These are phyloP conservation scores for Prunus fruticosa DNA, from an alignment of 306 rosid species.

Conservation along the genomic window DNA sequence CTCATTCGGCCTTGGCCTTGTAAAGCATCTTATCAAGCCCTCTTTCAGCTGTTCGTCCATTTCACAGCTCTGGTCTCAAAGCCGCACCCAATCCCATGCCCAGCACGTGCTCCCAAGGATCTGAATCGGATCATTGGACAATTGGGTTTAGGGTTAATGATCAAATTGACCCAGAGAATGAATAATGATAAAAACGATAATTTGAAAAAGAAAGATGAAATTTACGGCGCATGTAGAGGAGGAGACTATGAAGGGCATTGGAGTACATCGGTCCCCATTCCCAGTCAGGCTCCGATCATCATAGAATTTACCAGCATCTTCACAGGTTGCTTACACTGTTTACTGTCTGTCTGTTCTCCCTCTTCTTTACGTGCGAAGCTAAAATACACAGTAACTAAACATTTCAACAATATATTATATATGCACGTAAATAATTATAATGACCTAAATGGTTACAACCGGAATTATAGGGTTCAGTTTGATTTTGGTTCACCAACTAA, in stretches of 20 bases:
- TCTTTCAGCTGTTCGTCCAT: constrained; percentile 68
- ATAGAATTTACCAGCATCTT: constrained; percentile 71
- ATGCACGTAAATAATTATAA: no score
- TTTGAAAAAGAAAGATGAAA: background rate
- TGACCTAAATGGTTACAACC: no score
- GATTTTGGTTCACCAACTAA: no score
- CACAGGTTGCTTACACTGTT: background rate
- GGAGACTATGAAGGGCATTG: constrained; percentile 96
- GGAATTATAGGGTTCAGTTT: no score
- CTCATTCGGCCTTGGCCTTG: constrained; percentile 91
- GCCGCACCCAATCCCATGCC: constrained; percentile 84
- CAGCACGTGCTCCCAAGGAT: constrained; percentile 95
- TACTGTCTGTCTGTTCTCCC: background rate
- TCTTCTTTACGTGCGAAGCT: background rate
- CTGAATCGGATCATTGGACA: constrained; percentile 31
- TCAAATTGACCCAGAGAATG: background rate
- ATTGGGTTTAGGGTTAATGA: background rate
- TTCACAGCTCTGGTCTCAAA: constrained; percentile 66
- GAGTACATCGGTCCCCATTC: constrained; percentile 84
- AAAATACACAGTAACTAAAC: background rate
- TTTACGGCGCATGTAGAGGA: constrained; percentile 96
- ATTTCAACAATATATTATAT: no score
- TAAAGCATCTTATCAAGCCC: constrained; percentile 83
- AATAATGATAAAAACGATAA: background rate
- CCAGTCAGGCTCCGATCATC: constrained; percentile 80